Conservation (phyloP, 2,329 filamentous ascomycete genomes). For the Alternaria triticina region DNA sequence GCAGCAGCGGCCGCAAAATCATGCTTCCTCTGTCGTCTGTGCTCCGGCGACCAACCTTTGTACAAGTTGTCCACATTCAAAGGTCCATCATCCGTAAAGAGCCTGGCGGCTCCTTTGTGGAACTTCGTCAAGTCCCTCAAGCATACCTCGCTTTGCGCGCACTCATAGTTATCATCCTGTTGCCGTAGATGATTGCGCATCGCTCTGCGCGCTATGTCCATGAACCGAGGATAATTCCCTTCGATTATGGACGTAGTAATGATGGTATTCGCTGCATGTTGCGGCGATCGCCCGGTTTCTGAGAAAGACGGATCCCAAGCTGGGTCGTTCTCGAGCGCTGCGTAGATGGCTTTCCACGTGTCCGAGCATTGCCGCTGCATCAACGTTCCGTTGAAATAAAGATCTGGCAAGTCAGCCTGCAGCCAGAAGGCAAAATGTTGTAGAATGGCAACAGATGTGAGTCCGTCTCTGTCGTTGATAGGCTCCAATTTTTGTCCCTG, state of each 20-base stretch:
- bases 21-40: background rate
- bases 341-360: background rate
- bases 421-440: conserved; percentile 7
- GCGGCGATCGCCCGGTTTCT: background rate
- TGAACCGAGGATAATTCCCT: background rate
- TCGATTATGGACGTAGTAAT: background rate
- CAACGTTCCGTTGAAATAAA: conserved; percentile 2
- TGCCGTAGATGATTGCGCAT: background rate
- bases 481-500: background rate
- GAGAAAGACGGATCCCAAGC: background rate
- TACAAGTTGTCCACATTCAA: background rate
- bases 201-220: background rate
- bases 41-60: background rate
- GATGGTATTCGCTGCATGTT: background rate
- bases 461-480: background rate
- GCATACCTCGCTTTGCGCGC: background rate
- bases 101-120: background rate
- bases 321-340: background rate
- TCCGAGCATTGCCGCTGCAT: background rate
- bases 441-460: background rate
- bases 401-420: conserved; percentile 7
- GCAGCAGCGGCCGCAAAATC: background rate
- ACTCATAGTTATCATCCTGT: background rate
- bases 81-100: background rate
- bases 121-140: background rate